Evolutionary conservation across 345 rosid genomes (phyloP), one percentile per base, ranked within the genome.

Genomic region (Zanthoxylum bungeanum): DNA sequence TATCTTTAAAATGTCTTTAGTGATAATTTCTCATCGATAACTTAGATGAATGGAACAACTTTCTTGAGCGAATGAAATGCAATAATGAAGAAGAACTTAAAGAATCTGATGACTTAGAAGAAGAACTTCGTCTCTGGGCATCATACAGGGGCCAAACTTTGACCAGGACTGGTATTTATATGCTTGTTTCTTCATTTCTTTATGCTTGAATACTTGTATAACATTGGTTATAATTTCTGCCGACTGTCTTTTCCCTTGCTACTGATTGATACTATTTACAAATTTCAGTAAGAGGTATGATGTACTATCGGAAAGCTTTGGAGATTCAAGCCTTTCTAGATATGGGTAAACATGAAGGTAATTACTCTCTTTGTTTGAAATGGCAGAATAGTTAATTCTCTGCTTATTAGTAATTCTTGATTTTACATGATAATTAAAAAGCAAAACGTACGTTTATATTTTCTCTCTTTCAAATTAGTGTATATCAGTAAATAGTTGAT

Each of bases 311-410:
- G 40, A 89, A 85, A 84, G 99, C 99, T 36, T 85, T 96, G 93
- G 98, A 96, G 83, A 96, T 96, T 72, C 99, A 96, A 83, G 94
- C 99, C 68, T 96, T 96, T 82, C 96, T 96, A 77, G 99, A 96
- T 80, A 96, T 96, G 98, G 99, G 98, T 72, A 82, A 80, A 77
- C 88, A 91, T 75, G 99, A 96, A 87, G 99, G 99, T 93, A 70
- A 36, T 12, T 79, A 16, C 57, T 69, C 55, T 68, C 36, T 79
- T 22, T 55, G 46, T 44, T 42, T 14, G 17, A 60, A 49, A 22
- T 67, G 65, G 36, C 39, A 58, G 50, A 9, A 25, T 44, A 31
- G 4, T 74, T 24, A 4, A 47, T 59, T 52, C 58, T 31, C 36
- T 57, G 64, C 44, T 64, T 7, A 51, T 24, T 33, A 24, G 22